A percentile compares a stretch with the other conserved stretches of the same genome.
Evolutionary conservation across 805 yeast genomes (phyloP).

Genomic region (Kuraishia cidri): DNA sequence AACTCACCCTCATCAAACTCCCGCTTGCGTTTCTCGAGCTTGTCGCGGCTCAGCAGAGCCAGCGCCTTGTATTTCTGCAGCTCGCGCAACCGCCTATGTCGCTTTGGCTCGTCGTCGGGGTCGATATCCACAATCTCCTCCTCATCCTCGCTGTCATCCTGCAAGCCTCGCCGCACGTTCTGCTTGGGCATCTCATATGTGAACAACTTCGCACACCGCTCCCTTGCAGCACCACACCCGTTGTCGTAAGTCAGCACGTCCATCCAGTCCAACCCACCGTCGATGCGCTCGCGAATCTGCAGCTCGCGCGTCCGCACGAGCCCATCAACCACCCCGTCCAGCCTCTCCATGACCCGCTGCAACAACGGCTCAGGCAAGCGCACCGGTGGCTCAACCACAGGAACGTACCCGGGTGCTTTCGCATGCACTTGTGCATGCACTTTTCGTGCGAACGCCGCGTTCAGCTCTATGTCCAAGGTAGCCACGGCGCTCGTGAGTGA

Average conservation of each 20-base stretch:
- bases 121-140: no score
- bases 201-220: neutral
- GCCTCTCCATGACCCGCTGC: conserved; percentile 6
- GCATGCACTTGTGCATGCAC: conserved; percentile 7
- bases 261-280: neutral
- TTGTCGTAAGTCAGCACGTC: no score
- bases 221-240: neutral
- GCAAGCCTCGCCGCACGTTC: no score
- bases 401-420: conserved; percentile 4
- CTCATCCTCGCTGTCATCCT: no score
- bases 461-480: conserved; percentile 11
- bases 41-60: no score
- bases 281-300: neutral
- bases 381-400: conserved; percentile 15
- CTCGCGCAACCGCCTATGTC: no score
- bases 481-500: conserved; percentile 7
- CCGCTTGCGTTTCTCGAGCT: no score
- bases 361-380: conserved; percentile 8
- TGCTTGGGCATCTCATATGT: no score
- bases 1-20: no score
- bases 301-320: no score
- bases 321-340: conserved; percentile 5
- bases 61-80: no score
- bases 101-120: no score
- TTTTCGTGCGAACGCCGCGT: conserved; percentile 10